Base-by-base conservation (phyloP, 345 rosid species). In the Corymbia maculata region DNA sequence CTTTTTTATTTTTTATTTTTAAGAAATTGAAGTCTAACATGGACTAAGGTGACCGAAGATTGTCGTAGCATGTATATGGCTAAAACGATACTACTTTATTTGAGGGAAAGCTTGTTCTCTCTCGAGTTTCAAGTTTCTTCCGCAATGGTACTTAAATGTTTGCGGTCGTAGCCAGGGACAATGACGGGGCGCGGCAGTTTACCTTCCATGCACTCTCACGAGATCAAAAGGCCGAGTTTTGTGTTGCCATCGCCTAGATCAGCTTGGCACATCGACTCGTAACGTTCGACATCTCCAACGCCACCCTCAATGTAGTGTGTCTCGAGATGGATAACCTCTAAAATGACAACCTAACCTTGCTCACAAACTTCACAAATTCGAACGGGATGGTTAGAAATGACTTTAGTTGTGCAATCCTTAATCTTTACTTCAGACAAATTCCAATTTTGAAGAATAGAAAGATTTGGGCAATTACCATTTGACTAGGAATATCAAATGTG, bases 251-350 rank as follows among this genome's bases (percentile, higher is more conserved):
- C 64, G 22, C 6, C 28, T 57, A 4, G 1, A 57, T 57, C 64
- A 24, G 12, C 64, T 4, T 28, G 64, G 64, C 28, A 57, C 64
- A 57, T 57, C 61, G 9, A 4, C 61, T 55, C 61, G 6, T 26
- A 22, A 26, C 8, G 61, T 21, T 55, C 0, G 0, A 10, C 64
- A 22, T 57, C 64, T 57, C 6, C 0, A 28, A 3, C 0, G 10
- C 28, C 0, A 57, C 28, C 64, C 3, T 55, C 0, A 24, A 21
- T 55, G 26, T 22, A 21, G 9, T 10, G 21, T 55, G 61, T 55
- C 61, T 21, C 9, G 12, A 55, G 28, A 55, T 55, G 5, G 5
- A 55, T 8, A 22, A 55, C 26, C 1, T 55, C 26, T 9, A 9
- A 52, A 52, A 16, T 12, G 55, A 52, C 1, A 3, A 52, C 55